Conservation (phyloP, 441 rosid species). For the Sinapis alba region DNA sequence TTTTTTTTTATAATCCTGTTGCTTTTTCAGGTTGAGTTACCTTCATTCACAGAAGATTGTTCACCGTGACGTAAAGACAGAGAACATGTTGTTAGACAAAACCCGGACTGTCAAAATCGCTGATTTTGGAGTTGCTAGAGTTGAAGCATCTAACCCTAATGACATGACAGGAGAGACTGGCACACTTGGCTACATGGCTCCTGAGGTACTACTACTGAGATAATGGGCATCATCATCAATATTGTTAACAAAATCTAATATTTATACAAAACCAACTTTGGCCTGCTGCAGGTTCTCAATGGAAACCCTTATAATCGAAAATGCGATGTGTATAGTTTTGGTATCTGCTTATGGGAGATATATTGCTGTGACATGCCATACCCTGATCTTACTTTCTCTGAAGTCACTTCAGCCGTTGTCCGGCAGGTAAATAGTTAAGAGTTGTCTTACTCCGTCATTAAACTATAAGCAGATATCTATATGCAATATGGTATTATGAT, state of each 20-base stretch:
- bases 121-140: constrained; percentile 95
- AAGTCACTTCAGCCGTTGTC: constrained; percentile 93
- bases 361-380: constrained; percentile 99
- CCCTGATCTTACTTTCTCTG: constrained; percentile 90
- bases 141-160: constrained; percentile 94
- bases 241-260: not conserved
- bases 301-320: constrained; percentile 91
- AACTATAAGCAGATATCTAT: not conserved
- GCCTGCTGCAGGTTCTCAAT: constrained; percentile 75
- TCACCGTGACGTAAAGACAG: constrained; percentile 97
- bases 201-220: constrained; percentile 64
- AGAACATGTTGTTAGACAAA: constrained; percentile 92
- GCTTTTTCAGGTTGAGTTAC: constrained; percentile 77
- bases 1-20: not conserved
- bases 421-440: constrained; percentile 61
- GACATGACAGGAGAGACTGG: constrained; percentile 99
- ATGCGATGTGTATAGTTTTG: constrained; percentile 95
- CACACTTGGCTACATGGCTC: constrained; percentile 98
- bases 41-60: constrained; percentile 94
- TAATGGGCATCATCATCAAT: not conserved
- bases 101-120: constrained; percentile 87
- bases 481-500: constrained; percentile 22
- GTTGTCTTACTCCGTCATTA: not conserved
- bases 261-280: not conserved
- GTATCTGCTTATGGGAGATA: constrained; percentile 97